Evolutionary conservation across 2,329 filamentous ascomycete genomes (phyloP), one percentile per base, ranked within the genome.

Genomic region (Furcasterigmium furcatum): DNA sequence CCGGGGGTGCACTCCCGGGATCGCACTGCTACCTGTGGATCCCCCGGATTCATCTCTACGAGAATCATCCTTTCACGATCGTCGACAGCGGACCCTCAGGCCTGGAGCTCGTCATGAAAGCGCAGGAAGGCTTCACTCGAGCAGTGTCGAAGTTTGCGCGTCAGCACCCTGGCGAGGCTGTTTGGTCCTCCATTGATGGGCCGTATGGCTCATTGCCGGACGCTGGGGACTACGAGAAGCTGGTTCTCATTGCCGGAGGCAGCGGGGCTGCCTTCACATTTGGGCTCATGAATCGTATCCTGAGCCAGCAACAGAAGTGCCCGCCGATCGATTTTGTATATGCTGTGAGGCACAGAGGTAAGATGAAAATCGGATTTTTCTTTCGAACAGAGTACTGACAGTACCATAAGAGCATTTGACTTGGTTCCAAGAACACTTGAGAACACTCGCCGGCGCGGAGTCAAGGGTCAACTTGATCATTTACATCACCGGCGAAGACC

Each of bases 51-150:
- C 69, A 75, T n/a, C 47, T 61, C 2, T 64, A 74, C 16, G 71
- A 82, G 54, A 76, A 66, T 1, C 78, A 83, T 49, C 77, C 77
- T 1, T 81, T 81, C 47, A 80, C 76, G 0, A 73, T 80, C 32
- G 71, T 76, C 24, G 58, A 63, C 4, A 70, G 65, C 5, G 60
- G 64, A 5, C 64, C 69, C 0, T 55, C 52, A 1, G 63, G 57
- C 2, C 47, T 76, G 24, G 74, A 79, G 54, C 70, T 80, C 9
- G 66, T 80, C 7, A 65, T 79, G 48, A 72, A 72, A 43, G 67
- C 74, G 0, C 67, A 73, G 45, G 63, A 71, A 14, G 77, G 76
- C 0, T 80, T 80, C 52, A 80, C 76, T 1, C 64, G 66, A 6
- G 70, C n/a, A n/a, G 73, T 43, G 62, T 79, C 6, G 67, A 59